Base-by-base conservation (phyloP, 208 protist genomes). In the Phytomonas francai region DNA sequence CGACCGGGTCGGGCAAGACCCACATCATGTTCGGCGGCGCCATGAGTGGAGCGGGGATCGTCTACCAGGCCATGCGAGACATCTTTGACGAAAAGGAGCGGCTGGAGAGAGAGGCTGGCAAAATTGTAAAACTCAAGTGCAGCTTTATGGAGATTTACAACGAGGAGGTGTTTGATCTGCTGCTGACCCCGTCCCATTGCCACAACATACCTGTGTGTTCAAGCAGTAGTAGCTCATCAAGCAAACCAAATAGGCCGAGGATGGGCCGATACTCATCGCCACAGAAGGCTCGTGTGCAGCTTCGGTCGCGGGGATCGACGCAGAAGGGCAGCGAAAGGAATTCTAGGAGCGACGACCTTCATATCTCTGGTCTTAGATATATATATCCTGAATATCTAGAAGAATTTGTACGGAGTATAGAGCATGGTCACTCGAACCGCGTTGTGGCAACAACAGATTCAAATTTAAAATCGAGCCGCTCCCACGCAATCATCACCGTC, bases 121-220 rank as follows among this genome's bases (percentile, higher is more conserved):
- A 88, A 59, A 49, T 65, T 0, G 87, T 93, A 16, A 75, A 67
- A 9, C 32, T 93, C 27, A 78, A 78, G 62, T 86, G 89, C 68
- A 87, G 70, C 54, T 97, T 94, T 69, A 42, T 92, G 4, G 91
- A 97, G 69, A 80, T 97, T 11, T 97, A 97, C 72, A 97, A 97
- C 73, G 91, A 95, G 54, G 83, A 91, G 2, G 85, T 97, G 1
- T 91, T 85, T 51, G 91, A 97, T 60, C 71, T 97, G 19, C 74
- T 94, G 1, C 71, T 73, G 6, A 67, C 66, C 29, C n/a, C 74
- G 12, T 30, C 57, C 33, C 9, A 3, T 9, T 29, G 27, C 39
- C 8, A 34, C 33, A 67, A 9, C 29, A 70, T 39, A 9, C 3
- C 3, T 39, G 34, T 9, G 3, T 3, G 34, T 39, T 57, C n/a